Evolutionary conservation across 2,329 filamentous ascomycete genomes (phyloP).

Genomic region (Penicillium sp.): DNA sequence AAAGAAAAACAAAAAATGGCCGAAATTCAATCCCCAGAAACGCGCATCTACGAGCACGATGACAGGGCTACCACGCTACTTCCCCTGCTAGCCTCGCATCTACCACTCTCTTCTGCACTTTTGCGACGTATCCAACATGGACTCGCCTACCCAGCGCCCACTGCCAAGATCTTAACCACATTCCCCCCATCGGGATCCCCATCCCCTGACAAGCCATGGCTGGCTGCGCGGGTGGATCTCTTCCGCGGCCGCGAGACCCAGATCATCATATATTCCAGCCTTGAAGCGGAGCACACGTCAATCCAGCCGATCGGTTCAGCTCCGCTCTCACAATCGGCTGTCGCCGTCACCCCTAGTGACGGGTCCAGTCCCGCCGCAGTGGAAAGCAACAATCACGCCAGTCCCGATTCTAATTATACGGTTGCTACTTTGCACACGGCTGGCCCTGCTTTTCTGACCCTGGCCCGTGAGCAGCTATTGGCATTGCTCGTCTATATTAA

Average conservation of each 20-base stretch:
- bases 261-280: conserved; percentile 42
- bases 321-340: not conserved
- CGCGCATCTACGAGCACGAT: conserved; percentile 21
- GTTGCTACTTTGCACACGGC: conserved; percentile 16
- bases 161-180: conserved; percentile 36
- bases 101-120: conserved; percentile 41
- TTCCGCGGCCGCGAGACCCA: conserved; percentile 42
- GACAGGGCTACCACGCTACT: conserved; percentile 15
- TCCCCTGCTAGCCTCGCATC: conserved; percentile 31
- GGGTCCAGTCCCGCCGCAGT: not conserved
- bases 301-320: conserved; percentile 15
- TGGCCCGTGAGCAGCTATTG: conserved; percentile 29
- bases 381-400: conserved; percentile 1
- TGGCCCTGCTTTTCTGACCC: conserved; percentile 7
- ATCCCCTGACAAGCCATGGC: conserved; percentile 32
- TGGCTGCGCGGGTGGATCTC: conserved; percentile 44
- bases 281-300: conserved; percentile 32
- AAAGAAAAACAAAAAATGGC: not conserved
- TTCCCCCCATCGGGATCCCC: conserved; percentile 22
- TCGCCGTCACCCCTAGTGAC: not conserved
- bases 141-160: conserved; percentile 30
- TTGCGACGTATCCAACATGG: conserved; percentile 42
- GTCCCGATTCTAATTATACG: not conserved
- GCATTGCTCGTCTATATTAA: conserved; percentile 29
- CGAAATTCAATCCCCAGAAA: not conserved